Conservation (phyloP, 2,329 filamentous ascomycete species). For the Curvularia lunata region DNA sequence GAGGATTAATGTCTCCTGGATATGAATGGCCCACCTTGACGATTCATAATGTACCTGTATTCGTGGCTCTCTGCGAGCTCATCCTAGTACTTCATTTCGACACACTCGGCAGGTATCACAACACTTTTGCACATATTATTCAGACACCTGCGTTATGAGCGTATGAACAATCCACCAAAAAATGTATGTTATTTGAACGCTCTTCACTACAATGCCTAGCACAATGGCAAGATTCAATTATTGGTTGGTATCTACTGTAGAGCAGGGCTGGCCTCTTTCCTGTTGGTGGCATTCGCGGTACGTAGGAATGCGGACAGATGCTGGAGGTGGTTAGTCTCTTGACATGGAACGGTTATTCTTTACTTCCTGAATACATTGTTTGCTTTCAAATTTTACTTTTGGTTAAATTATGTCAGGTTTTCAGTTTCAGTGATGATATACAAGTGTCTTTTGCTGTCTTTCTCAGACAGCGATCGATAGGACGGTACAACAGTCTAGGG, state of each 20-base stretch:
- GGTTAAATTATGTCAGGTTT: not conserved
- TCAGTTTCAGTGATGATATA: not conserved
- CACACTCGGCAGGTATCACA: constrained; percentile 5
- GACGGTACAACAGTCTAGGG: not conserved
- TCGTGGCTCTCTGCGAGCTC: not conserved
- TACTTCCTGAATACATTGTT: not conserved
- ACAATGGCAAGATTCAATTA: not conserved
- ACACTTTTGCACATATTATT: not conserved
- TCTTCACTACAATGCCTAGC: constrained; percentile 4
- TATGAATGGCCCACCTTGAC: not conserved
- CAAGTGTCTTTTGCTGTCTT: not conserved
- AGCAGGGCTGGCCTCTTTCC: constrained; percentile 13
- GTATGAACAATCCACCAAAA: not conserved
- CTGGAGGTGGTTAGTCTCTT: constrained; percentile 16
- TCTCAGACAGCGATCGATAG: not conserved
- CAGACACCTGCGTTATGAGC: not conserved
- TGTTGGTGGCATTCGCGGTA: constrained; percentile 3
- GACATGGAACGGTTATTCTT: constrained; percentile 4
- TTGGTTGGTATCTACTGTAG: constrained; percentile 1
- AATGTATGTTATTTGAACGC: constrained; percentile 14
- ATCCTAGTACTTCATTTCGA: constrained; percentile 6
- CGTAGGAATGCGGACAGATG: constrained; percentile 5
- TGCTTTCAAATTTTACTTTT: not conserved
- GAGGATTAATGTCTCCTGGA: constrained; percentile 7
- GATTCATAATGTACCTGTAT: not conserved